Evolutionary conservation across 2,329 filamentous ascomycete genomes (phyloP), one percentile per base, ranked within the genome.

Genomic region (Colletotrichum sp.): DNA sequence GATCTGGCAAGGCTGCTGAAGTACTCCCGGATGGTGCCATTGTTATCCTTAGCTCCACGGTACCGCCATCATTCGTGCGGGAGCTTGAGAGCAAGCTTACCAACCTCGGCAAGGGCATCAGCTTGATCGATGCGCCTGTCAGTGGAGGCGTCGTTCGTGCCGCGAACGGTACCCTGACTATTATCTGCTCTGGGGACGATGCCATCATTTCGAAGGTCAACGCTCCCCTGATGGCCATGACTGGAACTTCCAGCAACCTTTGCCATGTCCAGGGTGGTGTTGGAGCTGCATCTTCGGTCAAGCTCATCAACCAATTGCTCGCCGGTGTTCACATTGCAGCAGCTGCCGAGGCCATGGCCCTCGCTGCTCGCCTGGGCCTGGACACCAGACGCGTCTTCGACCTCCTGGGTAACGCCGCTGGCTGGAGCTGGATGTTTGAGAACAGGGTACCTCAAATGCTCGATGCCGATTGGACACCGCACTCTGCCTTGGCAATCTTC

Each of bases 281-380:
- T 63, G 88, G 88, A 30, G 86, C 86, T 6, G 90, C 89, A 6
- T 90, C 88, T 12, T 91, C 90, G 24, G 88, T 90, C 79, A 92
- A 92, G 79, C 87, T 92, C 64, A 87, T 92, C 66, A 89, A 92
- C 79, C 89, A 92, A 78, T 86, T 92, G 6, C 87, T 92, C 57
- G 89, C 90, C 1, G 90, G 89, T 3, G 89, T 91, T 6, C 90
- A 92, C 80, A 91, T 92, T 63, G 86, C 89, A 10, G 84, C 88
- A 0, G 86, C 90, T 4, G 87, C 87, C 18, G 91, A 92, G 81
- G 89, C 89, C 1, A 90, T 92, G 85, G 89, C 89, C 1, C 87
- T 92, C 67, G 90, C 88, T 3, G 88, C 88, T 4, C 86, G 86
- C 12, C 84, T 91, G 6, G 90, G 89, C 1, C 79, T 92, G 30